Conservation (phyloP, 1,139 yeast species). For the Meyerozyma sp. region DNA sequence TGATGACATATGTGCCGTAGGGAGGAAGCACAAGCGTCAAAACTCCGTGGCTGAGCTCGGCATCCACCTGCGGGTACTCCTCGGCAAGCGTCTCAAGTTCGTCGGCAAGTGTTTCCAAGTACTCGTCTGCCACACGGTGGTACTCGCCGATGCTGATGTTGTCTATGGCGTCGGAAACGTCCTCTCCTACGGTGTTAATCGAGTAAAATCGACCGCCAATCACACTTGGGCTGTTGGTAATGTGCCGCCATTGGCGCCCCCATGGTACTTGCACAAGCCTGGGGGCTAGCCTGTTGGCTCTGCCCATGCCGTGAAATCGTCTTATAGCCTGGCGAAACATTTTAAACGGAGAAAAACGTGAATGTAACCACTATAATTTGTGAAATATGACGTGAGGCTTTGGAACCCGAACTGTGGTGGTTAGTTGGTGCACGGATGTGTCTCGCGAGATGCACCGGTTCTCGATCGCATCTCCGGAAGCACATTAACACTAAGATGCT, state of each 20-base stretch:
- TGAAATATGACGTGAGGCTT: slow-evolving; percentile 3
- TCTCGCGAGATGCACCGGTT: not conserved
- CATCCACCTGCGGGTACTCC: slow-evolving; percentile 55
- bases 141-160: slow-evolving; percentile 45
- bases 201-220: slow-evolving; percentile 7
- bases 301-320: not conserved
- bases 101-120: slow-evolving; percentile 60
- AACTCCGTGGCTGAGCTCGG: slow-evolving; percentile 83
- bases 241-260: not conserved
- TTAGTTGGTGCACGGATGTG: slow-evolving; percentile 1
- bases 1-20: slow-evolving; percentile 78
- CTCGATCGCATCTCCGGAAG: not conserved
- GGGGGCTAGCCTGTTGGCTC: not conserved
- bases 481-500: slow-evolving; percentile 18
- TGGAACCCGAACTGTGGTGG: slow-evolving; percentile 11
- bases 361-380: slow-evolving; percentile 1
- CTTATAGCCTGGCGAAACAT: not conserved
- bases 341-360: not conserved
- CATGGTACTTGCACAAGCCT: not conserved
- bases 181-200: slow-evolving; percentile 45
- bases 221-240: not conserved
- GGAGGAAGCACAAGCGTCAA: slow-evolving; percentile 63
- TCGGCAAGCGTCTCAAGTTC: slow-evolving; percentile 63
- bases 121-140: slow-evolving; percentile 52
- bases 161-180: slow-evolving; percentile 46